Evolutionary conservation across 768 basidiomycete genomes (phyloP), one percentile per base, ranked within the genome.

Genomic region (Suillus tomentosus): DNA sequence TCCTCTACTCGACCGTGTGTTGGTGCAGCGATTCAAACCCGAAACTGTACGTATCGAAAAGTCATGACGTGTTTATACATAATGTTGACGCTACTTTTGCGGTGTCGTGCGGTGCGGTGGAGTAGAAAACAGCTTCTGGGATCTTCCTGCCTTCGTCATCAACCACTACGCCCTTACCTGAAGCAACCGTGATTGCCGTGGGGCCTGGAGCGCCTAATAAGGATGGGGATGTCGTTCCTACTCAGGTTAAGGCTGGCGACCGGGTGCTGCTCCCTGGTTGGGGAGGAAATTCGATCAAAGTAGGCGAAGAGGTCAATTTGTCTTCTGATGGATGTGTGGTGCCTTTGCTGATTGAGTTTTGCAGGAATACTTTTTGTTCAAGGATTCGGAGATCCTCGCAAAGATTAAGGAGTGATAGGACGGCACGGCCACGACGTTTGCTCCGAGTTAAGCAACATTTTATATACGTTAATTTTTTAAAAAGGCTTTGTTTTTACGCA

Each of bases 21-120:
- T 99, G 68, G 95, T 99, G 66, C 96, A 98, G 80, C 87, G 96
- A 63, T 96, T 96, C 88, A 99, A 98, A 83, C 83, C 94, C 39
- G 95, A 96, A 69, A 93, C 94, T 9, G 96, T 98, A 72, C 66
- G 91, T 81, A n/a, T 63, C 8, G 31, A 34, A 31, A 27, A 36
- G 11, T 10, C 9, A 5, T 34, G 5, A 14, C 45, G n/a, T 48
- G 31, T 34, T 47, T 37, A n/a, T n/a, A 34, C 50, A 27, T 17
- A 14, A 39, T 58, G 15, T 9, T 40, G 5, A 56, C 15, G 3
- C 15, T 14, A 14, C 2, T 39, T 9, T 3, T 56, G 55, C 10
- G 31, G 63, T 42, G 40, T 15, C 31, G 31, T 31, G 31, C 36
- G 36, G 36, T 31, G 55, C 55, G 40, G 54, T 57, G 39, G 58